Percentiles rank a stretch among this genome's conserved stretches.
Conservation (phyloP, 2,329 filamentous ascomycete species). For the Aspergillus fumigatus region DNA sequence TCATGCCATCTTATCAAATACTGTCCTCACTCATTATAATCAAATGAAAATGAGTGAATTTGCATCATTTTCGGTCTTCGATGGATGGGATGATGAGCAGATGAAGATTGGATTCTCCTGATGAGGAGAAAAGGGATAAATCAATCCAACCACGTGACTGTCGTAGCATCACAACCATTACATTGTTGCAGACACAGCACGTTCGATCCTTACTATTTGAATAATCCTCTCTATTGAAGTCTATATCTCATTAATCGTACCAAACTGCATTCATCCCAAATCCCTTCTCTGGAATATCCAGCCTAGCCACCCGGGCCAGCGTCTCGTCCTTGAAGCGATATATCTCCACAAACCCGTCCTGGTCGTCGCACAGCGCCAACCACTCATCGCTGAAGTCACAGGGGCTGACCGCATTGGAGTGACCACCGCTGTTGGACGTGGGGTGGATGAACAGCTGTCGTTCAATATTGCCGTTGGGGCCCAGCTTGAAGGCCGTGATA, state of each 20-base stretch:
- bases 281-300: slow-evolving; percentile 77
- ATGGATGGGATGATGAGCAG: neutral
- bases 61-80: neutral
- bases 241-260: slow-evolving; percentile 60
- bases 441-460: slow-evolving; percentile 75
- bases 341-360: slow-evolving; percentile 81
- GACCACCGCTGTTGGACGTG: slow-evolving; percentile 80
- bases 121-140: neutral
- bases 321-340: slow-evolving; percentile 83
- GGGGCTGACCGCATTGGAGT: slow-evolving; percentile 82
- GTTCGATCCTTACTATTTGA: too few species aligned
- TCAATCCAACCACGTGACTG: neutral
- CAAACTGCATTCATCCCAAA: slow-evolving; percentile 97
- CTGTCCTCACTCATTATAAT: too few species aligned
- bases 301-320: slow-evolving; percentile 68
- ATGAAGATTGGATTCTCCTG: neutral
- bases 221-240: neutral
- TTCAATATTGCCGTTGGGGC: slow-evolving; percentile 66
- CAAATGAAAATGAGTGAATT: neutral
- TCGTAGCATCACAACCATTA: neutral
- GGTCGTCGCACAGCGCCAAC: slow-evolving; percentile 84
- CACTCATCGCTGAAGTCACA: slow-evolving; percentile 83
- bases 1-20: neutral
- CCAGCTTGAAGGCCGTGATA: slow-evolving; percentile 72
- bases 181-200: too few species aligned